A percentile compares a stretch with the other conserved stretches of the same genome.
These are phyloP conservation scores for Ophiosphaerella korrae DNA, from an alignment of 2,329 filamentous ascomycete genomes.

Conservation along the genomic window DNA sequence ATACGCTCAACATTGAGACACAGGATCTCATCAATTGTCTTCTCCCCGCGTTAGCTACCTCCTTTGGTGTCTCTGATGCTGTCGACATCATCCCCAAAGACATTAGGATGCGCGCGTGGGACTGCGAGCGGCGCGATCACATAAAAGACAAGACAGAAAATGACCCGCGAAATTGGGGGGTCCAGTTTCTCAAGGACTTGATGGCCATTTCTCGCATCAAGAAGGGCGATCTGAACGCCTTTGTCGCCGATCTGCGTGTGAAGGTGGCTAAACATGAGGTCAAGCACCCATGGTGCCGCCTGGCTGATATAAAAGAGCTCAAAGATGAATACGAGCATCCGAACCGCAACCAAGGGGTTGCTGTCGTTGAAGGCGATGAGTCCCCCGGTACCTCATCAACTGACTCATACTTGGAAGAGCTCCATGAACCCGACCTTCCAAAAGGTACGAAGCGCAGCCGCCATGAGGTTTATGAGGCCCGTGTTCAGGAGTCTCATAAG, in stretches of 20 bases:
- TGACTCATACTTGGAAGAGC: conserved; percentile 38
- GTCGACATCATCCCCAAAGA: conserved; percentile 39
- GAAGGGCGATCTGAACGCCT: conserved; percentile 27
- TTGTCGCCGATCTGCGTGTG: conserved; percentile 32
- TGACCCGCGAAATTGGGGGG: conserved; percentile 44
- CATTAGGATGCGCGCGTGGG: conserved; percentile 46
- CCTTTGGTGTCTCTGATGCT: conserved; percentile 27
- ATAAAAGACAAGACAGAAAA: conserved; percentile 41
- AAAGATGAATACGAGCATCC: conserved; percentile 38
- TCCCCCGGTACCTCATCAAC: conserved; percentile 25
- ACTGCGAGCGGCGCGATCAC: conserved; percentile 42
- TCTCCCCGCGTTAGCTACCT: conserved; percentile 35
- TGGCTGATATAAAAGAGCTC: conserved; percentile 39
- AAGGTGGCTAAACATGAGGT: conserved; percentile 31
- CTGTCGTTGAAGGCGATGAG: not conserved
- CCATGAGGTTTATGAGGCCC: conserved; percentile 38
- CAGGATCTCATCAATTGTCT: conserved; percentile 39
- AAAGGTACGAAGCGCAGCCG: conserved; percentile 24
- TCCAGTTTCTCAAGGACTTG: conserved; percentile 44
- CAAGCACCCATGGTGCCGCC: conserved; percentile 39
- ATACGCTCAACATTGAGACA: conserved; percentile 39
- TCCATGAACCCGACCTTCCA: conserved; percentile 31
- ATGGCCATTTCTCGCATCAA: conserved; percentile 39
- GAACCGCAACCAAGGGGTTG: conserved; percentile 10
- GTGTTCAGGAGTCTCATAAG: conserved; percentile 25